Conservation (phyloP, 345 rosid genomes). For the Kernera saxatilis region DNA sequence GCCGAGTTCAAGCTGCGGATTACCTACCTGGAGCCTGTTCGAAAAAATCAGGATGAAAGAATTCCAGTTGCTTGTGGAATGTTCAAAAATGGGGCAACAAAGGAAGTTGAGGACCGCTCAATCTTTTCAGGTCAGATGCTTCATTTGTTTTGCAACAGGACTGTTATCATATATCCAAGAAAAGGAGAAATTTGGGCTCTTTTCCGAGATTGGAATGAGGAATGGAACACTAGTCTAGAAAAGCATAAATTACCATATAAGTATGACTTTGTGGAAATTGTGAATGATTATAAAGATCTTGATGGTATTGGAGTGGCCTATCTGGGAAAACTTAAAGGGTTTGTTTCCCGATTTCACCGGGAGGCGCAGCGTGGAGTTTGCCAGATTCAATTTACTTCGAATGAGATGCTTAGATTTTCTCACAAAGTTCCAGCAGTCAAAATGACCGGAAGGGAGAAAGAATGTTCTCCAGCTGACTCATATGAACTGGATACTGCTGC, state of each 20-base stretch:
- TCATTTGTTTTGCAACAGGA: background rate
- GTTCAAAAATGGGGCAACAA: conserved; percentile 37
- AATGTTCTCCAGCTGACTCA: conserved; percentile 54
- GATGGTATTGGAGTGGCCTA: conserved; percentile 58
- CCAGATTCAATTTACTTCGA: conserved; percentile 1
- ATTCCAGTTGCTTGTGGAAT: conserved; percentile 70
- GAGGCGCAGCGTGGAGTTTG: background rate
- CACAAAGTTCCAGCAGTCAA: conserved; percentile 65
- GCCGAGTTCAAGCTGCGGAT: conserved; percentile 53
- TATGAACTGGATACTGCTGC: conserved; percentile 69
- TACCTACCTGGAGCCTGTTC: conserved; percentile 55
- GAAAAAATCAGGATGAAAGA: conserved; percentile 30
- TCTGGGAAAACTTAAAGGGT: conserved; percentile 64
- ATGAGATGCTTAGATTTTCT: conserved; percentile 58
- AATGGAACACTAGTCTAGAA: conserved; percentile 43
- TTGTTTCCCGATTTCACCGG: conserved; percentile 50
- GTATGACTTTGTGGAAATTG: conserved; percentile 64
- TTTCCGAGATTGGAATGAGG: conserved; percentile 58
- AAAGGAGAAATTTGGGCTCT: conserved; percentile 90
- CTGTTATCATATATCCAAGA: conserved; percentile 49
- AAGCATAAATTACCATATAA: conserved; percentile 42
- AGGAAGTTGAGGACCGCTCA: conserved; percentile 31
- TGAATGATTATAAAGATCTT: conserved; percentile 44
- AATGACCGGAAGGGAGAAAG: conserved; percentile 63
- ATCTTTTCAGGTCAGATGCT: conserved; percentile 60